Percentiles rank a stretch among this genome's conserved stretches.
Conservation (phyloP, 2,329 filamentous ascomycete species). For the Epichloe brachyelytri region DNA sequence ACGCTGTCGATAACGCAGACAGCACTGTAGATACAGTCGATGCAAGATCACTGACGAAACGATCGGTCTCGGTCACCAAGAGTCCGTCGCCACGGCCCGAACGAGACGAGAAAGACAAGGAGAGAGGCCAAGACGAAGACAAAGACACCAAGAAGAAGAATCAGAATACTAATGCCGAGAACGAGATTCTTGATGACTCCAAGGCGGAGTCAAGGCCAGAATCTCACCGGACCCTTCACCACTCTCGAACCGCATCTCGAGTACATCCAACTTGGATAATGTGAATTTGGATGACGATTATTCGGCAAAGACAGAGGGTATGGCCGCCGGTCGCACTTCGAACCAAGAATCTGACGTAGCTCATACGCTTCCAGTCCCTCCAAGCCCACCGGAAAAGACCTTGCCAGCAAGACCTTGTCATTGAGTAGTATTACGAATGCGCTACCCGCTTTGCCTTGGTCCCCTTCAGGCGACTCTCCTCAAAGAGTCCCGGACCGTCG, state of each 20-base stretch:
- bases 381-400: constrained; percentile 23
- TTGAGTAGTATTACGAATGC: constrained; percentile 59
- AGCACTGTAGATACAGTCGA: constrained; percentile 51
- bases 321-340: neutral
- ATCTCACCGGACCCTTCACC: constrained; percentile 22
- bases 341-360: constrained; percentile 4
- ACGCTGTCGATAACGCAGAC: constrained; percentile 51
- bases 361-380: constrained; percentile 15
- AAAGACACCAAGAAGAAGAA: constrained; percentile 7
- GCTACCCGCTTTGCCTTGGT: constrained; percentile 63
- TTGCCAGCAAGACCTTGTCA: constrained; percentile 43
- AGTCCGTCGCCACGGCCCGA: constrained; percentile 12
- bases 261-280: constrained; percentile 39
- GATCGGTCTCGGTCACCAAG: constrained; percentile 24
- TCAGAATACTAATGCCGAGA: constrained; percentile 6
- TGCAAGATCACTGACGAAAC: constrained; percentile 45
- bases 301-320: constrained; percentile 22
- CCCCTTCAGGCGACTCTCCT: constrained; percentile 38
- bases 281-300: constrained; percentile 55
- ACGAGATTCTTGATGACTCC: constrained; percentile 6
- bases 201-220: constrained; percentile 10
- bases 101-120: neutral
- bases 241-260: constrained; percentile 31
- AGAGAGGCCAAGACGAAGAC: neutral
- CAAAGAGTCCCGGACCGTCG: constrained; percentile 30